Base-by-base conservation (phyloP, 768 basidiomycete species). In the Chalciporus chontae region DNA sequence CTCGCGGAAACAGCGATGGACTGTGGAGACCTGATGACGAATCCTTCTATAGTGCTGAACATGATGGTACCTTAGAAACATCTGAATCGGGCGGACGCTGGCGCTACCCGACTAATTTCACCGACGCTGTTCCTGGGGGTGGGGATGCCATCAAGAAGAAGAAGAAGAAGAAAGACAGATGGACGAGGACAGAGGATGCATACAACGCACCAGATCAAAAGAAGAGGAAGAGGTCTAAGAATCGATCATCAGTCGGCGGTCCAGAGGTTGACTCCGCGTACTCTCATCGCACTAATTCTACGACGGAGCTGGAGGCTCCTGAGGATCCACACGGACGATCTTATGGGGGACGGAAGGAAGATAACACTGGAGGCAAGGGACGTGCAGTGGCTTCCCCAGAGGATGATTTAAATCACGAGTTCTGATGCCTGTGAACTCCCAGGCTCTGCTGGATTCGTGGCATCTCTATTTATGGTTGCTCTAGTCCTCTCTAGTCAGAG, bases 51-150 rank as follows among this genome's bases (percentile, higher is more conserved):
- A 77, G 76, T 46, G 56, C 69, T 5, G 60, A 62, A 31, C 68
- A 46, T 32, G 68, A 64, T 31, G 74, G 72, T 50, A 69, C 72
- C 27, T 63, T 71, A 40, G 67, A 71, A 14, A 55, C 69, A 32
- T 62, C 69, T 37, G 61, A 68, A 32, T 61, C 63, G 31, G 67
- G 67, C 24, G 74, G 75, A 23, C 76, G 89, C 49, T 93, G 90
- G 90, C 87, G 77, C 55, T 93, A 93, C 69, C 88, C 87, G 13
- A 84, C 90, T 55, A 90, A 91, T 64, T 90, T 92, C 59, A 82
- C 84, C 42, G 88, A 90, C 55, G 53, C 72, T 6, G 42, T 60
- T 18, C 61, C 69, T 18, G 77, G 71, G 17, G 73, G 72, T 23
- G 73, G 73, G 54, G 73, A 74, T 47, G 54, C 52, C 23, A 71